Conservation (phyloP, 1,139 yeast genomes). For the Hyphopichia khmerensis region DNA sequence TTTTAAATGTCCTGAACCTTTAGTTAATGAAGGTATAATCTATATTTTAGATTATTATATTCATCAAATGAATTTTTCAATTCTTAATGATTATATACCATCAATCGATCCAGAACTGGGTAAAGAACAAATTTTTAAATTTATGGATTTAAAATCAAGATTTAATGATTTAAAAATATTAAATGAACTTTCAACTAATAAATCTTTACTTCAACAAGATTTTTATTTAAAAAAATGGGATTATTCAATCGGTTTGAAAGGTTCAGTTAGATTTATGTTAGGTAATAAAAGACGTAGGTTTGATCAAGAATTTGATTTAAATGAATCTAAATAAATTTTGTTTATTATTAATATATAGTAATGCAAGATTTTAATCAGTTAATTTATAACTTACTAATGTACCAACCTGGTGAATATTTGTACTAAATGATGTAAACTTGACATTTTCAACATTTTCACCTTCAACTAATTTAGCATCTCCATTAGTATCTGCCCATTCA, state of each 20-base stretch:
- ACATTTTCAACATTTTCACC: slow-evolving; percentile 65
- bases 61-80: slow-evolving; percentile 43
- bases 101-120: slow-evolving; percentile 33
- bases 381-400: slow-evolving; percentile 72
- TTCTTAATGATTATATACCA: slow-evolving; percentile 30
- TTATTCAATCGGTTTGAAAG: slow-evolving; percentile 42
- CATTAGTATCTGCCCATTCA: slow-evolving; percentile 80
- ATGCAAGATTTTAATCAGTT: slow-evolving; percentile 11
- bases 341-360: too few species aligned
- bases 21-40: slow-evolving; percentile 60
- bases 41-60: slow-evolving; percentile 64
- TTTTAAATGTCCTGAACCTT: slow-evolving; percentile 47
- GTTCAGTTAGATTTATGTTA: slow-evolving; percentile 56
- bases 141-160: slow-evolving; percentile 46
- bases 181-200: slow-evolving; percentile 38
- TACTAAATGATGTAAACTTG: slow-evolving; percentile 65
- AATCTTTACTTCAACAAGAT: slow-evolving; percentile 41
- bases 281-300: slow-evolving; percentile 49
- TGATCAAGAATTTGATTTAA: slow-evolving; percentile 22
- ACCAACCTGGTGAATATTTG: slow-evolving; percentile 70
- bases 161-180: slow-evolving; percentile 42
- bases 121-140: slow-evolving; percentile 47
- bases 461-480: slow-evolving; percentile 55
- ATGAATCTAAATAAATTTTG: neutral
- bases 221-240: slow-evolving; percentile 52